Evolutionary conservation across 768 basidiomycete species (phyloP), one percentile per base, ranked within the genome.

Genomic region (Lactarius akahatsu): DNA sequence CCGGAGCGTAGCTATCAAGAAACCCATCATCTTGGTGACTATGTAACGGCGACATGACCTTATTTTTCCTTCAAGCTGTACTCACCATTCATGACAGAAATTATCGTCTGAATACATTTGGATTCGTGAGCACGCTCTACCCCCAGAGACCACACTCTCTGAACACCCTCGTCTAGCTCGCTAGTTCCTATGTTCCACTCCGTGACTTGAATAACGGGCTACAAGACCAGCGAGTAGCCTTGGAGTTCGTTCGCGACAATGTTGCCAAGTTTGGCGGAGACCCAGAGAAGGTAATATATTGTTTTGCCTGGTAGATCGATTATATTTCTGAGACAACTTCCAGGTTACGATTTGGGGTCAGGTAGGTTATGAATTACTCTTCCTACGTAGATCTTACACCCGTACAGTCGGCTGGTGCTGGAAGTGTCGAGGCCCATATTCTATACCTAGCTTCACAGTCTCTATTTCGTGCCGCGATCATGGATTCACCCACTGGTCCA

Each of bases 191-290:
- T 62, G 77, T 84, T 11, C 73, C 76, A 1, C 74, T 81, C 0
- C 68, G 81, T 68, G 81, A 85, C 66, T 75, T 85, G 20, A 68
- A 70, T 26, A 45, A n/a, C 8, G 69, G 66, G 28, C 57, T 70
- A 4, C 69, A 43, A 86, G 89, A 90, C 72, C 86, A 89, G 74
- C 78, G 80, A 1, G 75, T 78, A 54, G 85, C 87, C 0, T 73
- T 90, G 0, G 70, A 76, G 30, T 90, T 87, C 73, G 75, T 89
- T 6, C 81, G 87, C 68, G 77, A 85, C n/a, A 86, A 90, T 69
- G 86, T 90, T 30, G 80, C 77, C 8, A 77, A 79, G 3, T 89
- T 70, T 30, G 60, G 66, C 8, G 66, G 66, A 4, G 69, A 70
- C 87, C 82, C 82, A 28, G 70, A 75, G 18, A 87, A 86, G 76